These are phyloP conservation scores for Phylloporus sp. DNA, from an alignment of 768 basidiomycete genomes.

Conservation along the genomic window DNA sequence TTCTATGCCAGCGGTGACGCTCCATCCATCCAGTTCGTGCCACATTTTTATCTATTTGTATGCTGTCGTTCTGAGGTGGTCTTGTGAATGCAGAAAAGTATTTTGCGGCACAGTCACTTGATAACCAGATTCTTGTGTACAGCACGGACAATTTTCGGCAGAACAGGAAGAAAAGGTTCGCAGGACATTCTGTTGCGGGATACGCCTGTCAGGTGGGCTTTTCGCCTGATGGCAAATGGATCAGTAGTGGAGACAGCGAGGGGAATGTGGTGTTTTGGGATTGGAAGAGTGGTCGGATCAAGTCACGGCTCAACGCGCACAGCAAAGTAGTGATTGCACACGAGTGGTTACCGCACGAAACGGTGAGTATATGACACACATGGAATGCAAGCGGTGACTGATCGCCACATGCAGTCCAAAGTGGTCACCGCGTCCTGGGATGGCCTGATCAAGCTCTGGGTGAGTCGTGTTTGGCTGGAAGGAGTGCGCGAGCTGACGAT, in stretches of 20 bases:
- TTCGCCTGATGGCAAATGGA: slow-evolving; percentile 97
- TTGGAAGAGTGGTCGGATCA: slow-evolving; percentile 97
- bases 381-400: slow-evolving; percentile 2
- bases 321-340: slow-evolving; percentile 97
- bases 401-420: slow-evolving; percentile 65
- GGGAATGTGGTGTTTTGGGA: slow-evolving; percentile 99
- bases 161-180: slow-evolving; percentile 97
- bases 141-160: slow-evolving; percentile 98
- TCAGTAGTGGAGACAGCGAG: slow-evolving; percentile 92
- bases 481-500: slow-evolving; percentile 1
- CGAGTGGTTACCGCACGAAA: slow-evolving; percentile 97
- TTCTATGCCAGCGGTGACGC: slow-evolving; percentile 96
- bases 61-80: slow-evolving; percentile 13
- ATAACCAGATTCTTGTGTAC: slow-evolving; percentile 97
- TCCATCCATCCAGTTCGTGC: slow-evolving; percentile 88
- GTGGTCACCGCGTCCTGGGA: slow-evolving; percentile 98
- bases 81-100: slow-evolving; percentile 67
- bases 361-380: slow-evolving; percentile 51
- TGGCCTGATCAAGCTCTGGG: slow-evolving; percentile 97
- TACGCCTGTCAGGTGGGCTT: slow-evolving; percentile 98
- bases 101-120: slow-evolving; percentile 95
- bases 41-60: slow-evolving; percentile 5
- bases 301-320: slow-evolving; percentile 85
- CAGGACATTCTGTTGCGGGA: slow-evolving; percentile 94
- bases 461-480: slow-evolving; percentile 35